Conservation (phyloP, 345 rosid genomes). For the Angophora floribunda region DNA sequence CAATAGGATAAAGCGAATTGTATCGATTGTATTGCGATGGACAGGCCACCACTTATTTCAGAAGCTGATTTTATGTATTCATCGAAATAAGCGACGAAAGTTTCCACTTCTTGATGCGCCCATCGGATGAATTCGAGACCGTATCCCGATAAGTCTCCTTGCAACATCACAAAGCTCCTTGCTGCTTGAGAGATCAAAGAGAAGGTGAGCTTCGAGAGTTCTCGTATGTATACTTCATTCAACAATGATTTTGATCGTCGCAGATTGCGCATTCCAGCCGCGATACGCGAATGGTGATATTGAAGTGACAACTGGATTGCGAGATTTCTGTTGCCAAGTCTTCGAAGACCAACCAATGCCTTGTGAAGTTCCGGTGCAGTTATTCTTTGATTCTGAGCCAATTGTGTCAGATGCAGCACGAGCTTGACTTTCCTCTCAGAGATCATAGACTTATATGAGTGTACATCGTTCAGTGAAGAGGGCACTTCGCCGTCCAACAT, state of each 20-base stretch:
- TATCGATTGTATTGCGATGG: constrained; percentile 31
- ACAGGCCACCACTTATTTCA: constrained; percentile 29
- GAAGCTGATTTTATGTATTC: constrained; percentile 29
- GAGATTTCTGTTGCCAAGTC: constrained; percentile 28
- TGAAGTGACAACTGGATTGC: constrained; percentile 41
- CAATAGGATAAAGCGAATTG: constrained; percentile 39
- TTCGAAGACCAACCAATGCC: constrained; percentile 33
- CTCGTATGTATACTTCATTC: constrained; percentile 22
- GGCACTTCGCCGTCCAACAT: constrained; percentile 10
- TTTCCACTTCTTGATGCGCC: constrained; percentile 35
- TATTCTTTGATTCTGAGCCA: constrained; percentile 44
- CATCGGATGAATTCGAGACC: constrained; percentile 37
- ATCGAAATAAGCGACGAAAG: constrained; percentile 18
- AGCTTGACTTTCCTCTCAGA: constrained; percentile 32
- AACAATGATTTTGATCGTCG: constrained; percentile 12
- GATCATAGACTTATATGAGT: constrained; percentile 17
- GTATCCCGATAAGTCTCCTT: constrained; percentile 30
- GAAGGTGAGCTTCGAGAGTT: constrained; percentile 41
- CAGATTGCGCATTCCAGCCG: constrained; percentile 21
- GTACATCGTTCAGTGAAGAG: constrained; percentile 2
- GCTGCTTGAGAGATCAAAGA: constrained; percentile 58
- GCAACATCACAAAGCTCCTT: constrained; percentile 33
- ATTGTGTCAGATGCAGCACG: constrained; percentile 15
- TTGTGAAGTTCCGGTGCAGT: constrained; percentile 46
- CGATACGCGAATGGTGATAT: constrained; percentile 38